A percentile compares a stretch with the other conserved stretches of the same genome.
phyloP scores from a whole-genome alignment of 371 early-diverging fungal genomes.

The Rhizomucor pusillus region DNA sequence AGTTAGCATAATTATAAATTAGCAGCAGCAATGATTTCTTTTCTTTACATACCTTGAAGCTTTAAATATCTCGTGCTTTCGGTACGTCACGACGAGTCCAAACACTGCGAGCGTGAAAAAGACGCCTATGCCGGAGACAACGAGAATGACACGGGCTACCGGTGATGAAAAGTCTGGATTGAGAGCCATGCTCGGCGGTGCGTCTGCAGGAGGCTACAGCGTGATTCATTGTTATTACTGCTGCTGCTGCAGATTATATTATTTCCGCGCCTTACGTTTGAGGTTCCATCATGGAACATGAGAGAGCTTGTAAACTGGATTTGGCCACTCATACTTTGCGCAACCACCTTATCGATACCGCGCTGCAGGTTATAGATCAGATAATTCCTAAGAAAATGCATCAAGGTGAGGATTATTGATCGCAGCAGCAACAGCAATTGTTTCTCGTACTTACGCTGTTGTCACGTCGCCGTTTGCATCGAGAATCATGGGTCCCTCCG shows the following conservation, averaged over 20 bases:
- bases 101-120: slow-evolving; percentile 33
- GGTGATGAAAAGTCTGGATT: slow-evolving; percentile 49
- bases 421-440: neutral
- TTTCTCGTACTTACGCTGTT: slow-evolving; percentile 32
- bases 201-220: slow-evolving; percentile 47
- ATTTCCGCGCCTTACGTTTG: slow-evolving; percentile 17
- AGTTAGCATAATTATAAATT: neutral
- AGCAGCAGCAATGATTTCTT: neutral
- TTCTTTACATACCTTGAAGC: slow-evolving; percentile 46
- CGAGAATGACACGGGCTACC: slow-evolving; percentile 41
- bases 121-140: slow-evolving; percentile 36
- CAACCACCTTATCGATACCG: slow-evolving; percentile 36
- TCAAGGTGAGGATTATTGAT: neutral
- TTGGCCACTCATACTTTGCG: slow-evolving; percentile 43
- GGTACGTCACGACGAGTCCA: slow-evolving; percentile 28
- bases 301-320: slow-evolving; percentile 41
- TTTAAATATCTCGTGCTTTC: slow-evolving; percentile 54
- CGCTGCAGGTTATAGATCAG: slow-evolving; percentile 53
- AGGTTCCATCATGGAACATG: slow-evolving; percentile 56
- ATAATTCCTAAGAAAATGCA: slow-evolving; percentile 40
- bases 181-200: slow-evolving; percentile 47
- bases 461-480: slow-evolving; percentile 55
- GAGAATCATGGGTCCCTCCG: slow-evolving; percentile 57
- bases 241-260: neutral
- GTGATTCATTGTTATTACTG: neutral